Percentiles rank a stretch among this genome's conserved stretches.
Evolutionary conservation across 2,329 filamentous ascomycete genomes (phyloP).

Genomic region (Beauveria bassiana): DNA sequence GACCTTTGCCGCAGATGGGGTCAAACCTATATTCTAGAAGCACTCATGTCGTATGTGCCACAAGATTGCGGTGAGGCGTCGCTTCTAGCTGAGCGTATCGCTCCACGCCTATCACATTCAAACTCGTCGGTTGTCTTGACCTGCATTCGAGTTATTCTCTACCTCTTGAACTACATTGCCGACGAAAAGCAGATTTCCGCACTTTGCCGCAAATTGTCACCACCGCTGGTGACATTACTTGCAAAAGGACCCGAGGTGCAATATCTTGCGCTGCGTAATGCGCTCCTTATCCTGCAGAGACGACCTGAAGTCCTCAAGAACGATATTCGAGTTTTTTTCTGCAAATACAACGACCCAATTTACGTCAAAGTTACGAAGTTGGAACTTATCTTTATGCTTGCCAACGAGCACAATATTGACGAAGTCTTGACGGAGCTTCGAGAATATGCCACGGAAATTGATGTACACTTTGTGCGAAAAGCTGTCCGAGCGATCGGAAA

Average conservation of each 20-base stretch:
- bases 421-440: slow-evolving; percentile 89
- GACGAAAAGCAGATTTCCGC: slow-evolving; percentile 82
- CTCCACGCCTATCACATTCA: slow-evolving; percentile 91
- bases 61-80: slow-evolving; percentile 84
- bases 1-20: slow-evolving; percentile 63
- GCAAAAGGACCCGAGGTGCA: slow-evolving; percentile 98
- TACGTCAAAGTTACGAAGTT: slow-evolving; percentile 99
- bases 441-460: slow-evolving; percentile 97
- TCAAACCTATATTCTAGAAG: slow-evolving; percentile 96
- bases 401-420: slow-evolving; percentile 88
- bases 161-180: slow-evolving; percentile 97
- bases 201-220: slow-evolving; percentile 86
- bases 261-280: slow-evolving; percentile 89
- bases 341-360: slow-evolving; percentile 99
- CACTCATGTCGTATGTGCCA: slow-evolving; percentile 94
- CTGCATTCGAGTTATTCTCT: slow-evolving; percentile 91
- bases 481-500: slow-evolving; percentile 96
- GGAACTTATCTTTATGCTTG: slow-evolving; percentile 98
- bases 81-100: slow-evolving; percentile 84
- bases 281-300: slow-evolving; percentile 84
- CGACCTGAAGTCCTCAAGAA: slow-evolving; percentile 89
- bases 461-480: slow-evolving; percentile 97
- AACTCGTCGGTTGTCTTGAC: slow-evolving; percentile 96
- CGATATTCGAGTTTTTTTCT: slow-evolving; percentile 98
- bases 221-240: slow-evolving; percentile 85